Conservation (phyloP, 2,329 filamentous ascomycete genomes). For the Monilinia polystroma region DNA sequence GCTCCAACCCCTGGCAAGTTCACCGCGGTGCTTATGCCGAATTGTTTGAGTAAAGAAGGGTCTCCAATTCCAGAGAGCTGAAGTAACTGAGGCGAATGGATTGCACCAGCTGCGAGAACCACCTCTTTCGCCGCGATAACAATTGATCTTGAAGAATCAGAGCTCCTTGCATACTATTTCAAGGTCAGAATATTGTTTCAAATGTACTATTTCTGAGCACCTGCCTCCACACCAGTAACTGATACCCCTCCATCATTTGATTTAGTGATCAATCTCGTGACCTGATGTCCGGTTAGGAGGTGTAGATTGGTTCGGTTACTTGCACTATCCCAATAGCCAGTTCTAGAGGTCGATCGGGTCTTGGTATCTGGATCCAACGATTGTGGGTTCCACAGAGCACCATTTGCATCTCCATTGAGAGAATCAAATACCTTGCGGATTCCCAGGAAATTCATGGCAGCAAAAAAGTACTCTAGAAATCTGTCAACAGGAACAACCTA, state of each 20-base stretch:
- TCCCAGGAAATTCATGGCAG: constrained; percentile 18
- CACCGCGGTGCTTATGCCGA: constrained; percentile 46
- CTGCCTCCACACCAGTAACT: constrained; percentile 20
- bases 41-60: constrained; percentile 44
- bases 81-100: constrained; percentile 53
- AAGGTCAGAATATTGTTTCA: background rate
- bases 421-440: constrained; percentile 15
- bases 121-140: constrained; percentile 43
- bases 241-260: background rate
- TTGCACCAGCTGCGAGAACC: constrained; percentile 51
- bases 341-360: constrained; percentile 20
- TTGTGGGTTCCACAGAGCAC: constrained; percentile 19
- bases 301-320: constrained; percentile 20
- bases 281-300: constrained; percentile 17
- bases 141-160: constrained; percentile 36
- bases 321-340: constrained; percentile 18
- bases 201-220: background rate
- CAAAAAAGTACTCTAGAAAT: constrained; percentile 17
- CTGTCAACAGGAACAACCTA: background rate
- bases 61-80: constrained; percentile 53
- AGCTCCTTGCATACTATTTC: constrained; percentile 12
- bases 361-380: constrained; percentile 18
- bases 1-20: constrained; percentile 52
- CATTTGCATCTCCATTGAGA: constrained; percentile 16
- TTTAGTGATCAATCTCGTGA: constrained; percentile 16